A percentile compares a stretch with the other conserved stretches of the same genome.
Conservation (phyloP, 169 alveolate genomes). For the Besnoitia besnoiti region DNA sequence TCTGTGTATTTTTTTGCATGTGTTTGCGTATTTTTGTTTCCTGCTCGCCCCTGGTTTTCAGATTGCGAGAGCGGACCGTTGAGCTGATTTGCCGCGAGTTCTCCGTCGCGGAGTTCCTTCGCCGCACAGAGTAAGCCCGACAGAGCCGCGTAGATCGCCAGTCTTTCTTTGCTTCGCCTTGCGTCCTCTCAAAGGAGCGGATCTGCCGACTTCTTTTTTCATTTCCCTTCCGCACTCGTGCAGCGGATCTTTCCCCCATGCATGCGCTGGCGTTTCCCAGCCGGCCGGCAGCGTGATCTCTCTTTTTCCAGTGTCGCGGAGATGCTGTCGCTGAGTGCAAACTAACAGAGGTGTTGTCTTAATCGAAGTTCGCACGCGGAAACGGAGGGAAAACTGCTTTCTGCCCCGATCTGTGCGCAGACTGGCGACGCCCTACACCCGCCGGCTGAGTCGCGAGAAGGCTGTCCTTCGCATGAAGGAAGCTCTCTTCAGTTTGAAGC, state of each 20-base stretch:
- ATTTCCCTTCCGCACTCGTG: neutral
- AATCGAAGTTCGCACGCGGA: too few species aligned
- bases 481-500: conserved; percentile 25
- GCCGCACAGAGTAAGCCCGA: conserved; percentile 20
- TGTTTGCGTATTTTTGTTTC: too few species aligned
- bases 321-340: too few species aligned
- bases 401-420: conserved; percentile 7
- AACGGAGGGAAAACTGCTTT: too few species aligned
- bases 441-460: conserved; percentile 51
- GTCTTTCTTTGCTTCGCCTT: neutral
- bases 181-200: neutral
- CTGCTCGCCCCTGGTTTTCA: neutral
- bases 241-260: too few species aligned
- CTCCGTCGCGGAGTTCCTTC: conserved; percentile 45
- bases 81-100: conserved; percentile 40
- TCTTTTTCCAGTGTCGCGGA: too few species aligned
- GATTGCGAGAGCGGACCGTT: conserved; percentile 62
- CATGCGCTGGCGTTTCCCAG: too few species aligned
- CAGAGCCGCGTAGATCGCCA: neutral
- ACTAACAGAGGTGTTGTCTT: too few species aligned
- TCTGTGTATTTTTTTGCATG: too few species aligned
- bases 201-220: neutral
- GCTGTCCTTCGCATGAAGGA: conserved; percentile 54
- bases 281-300: too few species aligned
- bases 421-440: conserved; percentile 59